A percentile compares a stretch with the other conserved stretches of the same genome.
Evolutionary conservation across 2,329 filamentous ascomycete species (phyloP).

Genomic region (Diaporthe capsici): DNA sequence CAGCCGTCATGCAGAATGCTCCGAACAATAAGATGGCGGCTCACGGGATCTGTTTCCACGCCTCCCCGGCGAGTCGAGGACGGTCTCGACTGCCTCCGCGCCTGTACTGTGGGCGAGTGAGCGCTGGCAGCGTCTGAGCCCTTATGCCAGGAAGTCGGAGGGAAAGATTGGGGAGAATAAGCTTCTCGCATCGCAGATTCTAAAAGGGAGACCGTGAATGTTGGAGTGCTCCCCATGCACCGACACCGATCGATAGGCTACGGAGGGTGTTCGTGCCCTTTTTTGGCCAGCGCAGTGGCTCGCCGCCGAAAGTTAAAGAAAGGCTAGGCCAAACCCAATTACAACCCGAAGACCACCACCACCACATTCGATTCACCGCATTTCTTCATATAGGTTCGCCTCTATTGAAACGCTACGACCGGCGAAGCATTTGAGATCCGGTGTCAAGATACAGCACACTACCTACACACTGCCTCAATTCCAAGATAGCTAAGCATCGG

Average conservation of each 20-base stretch:
- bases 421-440: slow-evolving; percentile 19
- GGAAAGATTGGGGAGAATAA: background rate
- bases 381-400: slow-evolving; percentile 5
- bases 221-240: background rate
- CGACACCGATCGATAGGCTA: slow-evolving; percentile 1
- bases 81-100: background rate
- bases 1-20: slow-evolving; percentile 9
- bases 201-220: background rate
- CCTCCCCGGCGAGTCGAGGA: background rate
- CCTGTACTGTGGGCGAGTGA: background rate
- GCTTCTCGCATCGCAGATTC: slow-evolving; percentile 12
- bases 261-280: slow-evolving; percentile 3
- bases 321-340: slow-evolving; percentile 14
- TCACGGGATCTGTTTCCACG: background rate
- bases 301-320: slow-evolving; percentile 23
- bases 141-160: background rate
- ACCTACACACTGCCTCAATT: background rate
- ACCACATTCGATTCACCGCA: slow-evolving; percentile 9
- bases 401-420: slow-evolving; percentile 24
- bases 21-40: slow-evolving; percentile 12
- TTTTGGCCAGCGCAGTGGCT: background rate
- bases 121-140: background rate
- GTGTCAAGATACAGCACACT: slow-evolving; percentile 6
- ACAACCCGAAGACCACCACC: background rate
- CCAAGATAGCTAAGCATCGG: slow-evolving; percentile 17